These are phyloP conservation scores for Somion occarium DNA, from an alignment of 1,284 basidiomycete genomes.

Conservation along the genomic window DNA sequence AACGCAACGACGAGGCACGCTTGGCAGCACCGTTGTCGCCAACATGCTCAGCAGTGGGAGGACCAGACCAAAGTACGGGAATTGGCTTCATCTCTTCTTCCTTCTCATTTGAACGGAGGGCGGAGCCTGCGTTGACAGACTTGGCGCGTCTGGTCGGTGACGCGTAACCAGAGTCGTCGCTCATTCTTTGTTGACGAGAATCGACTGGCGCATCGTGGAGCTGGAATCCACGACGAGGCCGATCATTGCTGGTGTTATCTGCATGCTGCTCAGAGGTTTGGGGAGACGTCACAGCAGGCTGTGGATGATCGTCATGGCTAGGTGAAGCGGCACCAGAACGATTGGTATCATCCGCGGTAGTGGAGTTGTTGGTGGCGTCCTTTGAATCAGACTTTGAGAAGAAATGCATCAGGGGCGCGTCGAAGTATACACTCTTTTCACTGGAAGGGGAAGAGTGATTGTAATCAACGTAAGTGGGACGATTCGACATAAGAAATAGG, in stretches of 20 bases:
- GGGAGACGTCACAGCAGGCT: neutral
- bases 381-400: constrained; percentile 12
- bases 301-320: neutral
- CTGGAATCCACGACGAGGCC: constrained; percentile 1
- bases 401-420: constrained; percentile 32
- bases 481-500: constrained; percentile 3
- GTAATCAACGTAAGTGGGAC: constrained; percentile 11
- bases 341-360: neutral
- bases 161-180: constrained; percentile 25
- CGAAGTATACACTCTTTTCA: constrained; percentile 35
- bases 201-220: neutral
- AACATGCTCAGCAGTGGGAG: neutral
- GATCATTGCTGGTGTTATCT: neutral
- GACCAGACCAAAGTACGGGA: constrained; percentile 22
- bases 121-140: neutral
- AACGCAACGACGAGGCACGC: constrained; percentile 24
- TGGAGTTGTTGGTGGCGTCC: neutral
- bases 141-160: constrained; percentile 16
- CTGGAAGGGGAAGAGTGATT: constrained; percentile 27
- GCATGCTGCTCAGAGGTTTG: neutral
- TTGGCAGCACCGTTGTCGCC: constrained; percentile 9
- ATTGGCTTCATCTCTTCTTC: constrained; percentile 18
- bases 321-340: neutral
- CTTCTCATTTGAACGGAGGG: neutral
- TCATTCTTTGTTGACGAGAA: neutral